Percentiles rank a stretch among this genome's conserved stretches.
phyloP scores from a whole-genome alignment of 371 early-diverging fungal genomes.

The Coemansia sp. region DNA sequence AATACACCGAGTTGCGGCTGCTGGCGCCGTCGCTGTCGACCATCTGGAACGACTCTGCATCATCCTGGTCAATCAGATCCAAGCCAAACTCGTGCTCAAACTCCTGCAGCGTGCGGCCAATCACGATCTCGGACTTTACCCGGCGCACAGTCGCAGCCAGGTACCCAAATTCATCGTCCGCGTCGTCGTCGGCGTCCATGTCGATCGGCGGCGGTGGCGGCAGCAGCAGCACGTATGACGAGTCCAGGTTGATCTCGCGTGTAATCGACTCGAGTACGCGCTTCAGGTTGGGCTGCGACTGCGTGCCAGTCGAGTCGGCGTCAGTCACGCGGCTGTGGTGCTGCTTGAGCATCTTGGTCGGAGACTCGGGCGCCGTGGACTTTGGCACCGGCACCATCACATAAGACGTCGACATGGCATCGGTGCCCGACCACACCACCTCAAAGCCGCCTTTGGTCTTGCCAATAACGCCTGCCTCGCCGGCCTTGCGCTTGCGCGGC shows the following conservation, averaged over 20 bases:
- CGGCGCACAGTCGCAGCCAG: constrained; percentile 31
- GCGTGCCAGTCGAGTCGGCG: constrained; percentile 34
- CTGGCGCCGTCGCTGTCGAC: constrained; percentile 40
- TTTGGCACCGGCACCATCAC: constrained; percentile 50
- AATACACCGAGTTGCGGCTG: constrained; percentile 47
- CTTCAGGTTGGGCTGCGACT: constrained; percentile 50
- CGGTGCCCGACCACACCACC: constrained; percentile 45
- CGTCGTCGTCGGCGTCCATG: constrained; percentile 26
- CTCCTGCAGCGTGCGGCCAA: constrained; percentile 46
- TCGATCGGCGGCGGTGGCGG: constrained; percentile 46
- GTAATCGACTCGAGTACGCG: constrained; percentile 48
- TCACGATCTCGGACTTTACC: constrained; percentile 42
- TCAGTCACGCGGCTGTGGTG: constrained; percentile 27
- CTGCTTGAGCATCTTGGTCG: constrained; percentile 45
- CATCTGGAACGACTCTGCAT: constrained; percentile 48
- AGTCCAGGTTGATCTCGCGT: constrained; percentile 49
- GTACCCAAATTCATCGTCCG: constrained; percentile 48
- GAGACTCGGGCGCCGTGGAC: constrained; percentile 38
- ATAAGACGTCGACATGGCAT: constrained; percentile 44
- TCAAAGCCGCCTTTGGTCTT: constrained; percentile 49
- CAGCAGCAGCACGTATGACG: constrained; percentile 46
- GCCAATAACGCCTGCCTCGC: constrained; percentile 44
- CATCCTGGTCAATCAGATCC: constrained; percentile 19
- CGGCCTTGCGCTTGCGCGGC: constrained; percentile 50
- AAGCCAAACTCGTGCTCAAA: constrained; percentile 47